Evolutionary conservation across 345 rosid species (phyloP).

Genomic region (Eucalyptus tenuipes): DNA sequence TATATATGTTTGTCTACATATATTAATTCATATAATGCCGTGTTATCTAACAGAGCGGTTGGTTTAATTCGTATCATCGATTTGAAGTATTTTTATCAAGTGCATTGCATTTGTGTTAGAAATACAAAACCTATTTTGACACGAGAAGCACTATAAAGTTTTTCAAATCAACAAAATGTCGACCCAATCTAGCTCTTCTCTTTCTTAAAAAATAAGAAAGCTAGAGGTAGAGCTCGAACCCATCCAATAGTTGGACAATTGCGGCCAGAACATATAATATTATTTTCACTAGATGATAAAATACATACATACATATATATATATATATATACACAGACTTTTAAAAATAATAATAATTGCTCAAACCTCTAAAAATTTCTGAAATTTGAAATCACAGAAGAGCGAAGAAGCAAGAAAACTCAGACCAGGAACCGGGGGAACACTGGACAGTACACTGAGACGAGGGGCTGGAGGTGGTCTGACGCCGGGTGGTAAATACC

Average conservation of each 20-base stretch:
- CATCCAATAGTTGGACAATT: background rate
- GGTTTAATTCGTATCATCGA: fast-evolving
- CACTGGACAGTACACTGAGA: background rate
- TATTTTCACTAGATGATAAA: background rate
- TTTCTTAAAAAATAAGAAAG: background rate
- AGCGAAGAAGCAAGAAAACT: background rate
- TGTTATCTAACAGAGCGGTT: fast-evolving
- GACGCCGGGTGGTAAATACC: background rate
- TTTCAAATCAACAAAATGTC: background rate
- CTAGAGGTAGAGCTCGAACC: background rate
- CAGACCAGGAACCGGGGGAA: background rate
- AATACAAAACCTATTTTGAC: background rate
- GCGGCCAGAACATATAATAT: background rate
- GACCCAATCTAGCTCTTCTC: background rate
- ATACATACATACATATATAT: no score
- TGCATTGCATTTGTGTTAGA: background rate
- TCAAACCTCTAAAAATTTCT: background rate
- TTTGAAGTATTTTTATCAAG: background rate
- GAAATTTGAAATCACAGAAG: background rate
- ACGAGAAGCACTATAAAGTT: background rate
- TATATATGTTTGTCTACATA: background rate
- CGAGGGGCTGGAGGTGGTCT: background rate
- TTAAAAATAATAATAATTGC: no score
- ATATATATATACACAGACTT: no score
- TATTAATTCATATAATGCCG: background rate